Evolutionary conservation across 768 basidiomycete species (phyloP).

Genomic region (Calocybe gangraenosa): DNA sequence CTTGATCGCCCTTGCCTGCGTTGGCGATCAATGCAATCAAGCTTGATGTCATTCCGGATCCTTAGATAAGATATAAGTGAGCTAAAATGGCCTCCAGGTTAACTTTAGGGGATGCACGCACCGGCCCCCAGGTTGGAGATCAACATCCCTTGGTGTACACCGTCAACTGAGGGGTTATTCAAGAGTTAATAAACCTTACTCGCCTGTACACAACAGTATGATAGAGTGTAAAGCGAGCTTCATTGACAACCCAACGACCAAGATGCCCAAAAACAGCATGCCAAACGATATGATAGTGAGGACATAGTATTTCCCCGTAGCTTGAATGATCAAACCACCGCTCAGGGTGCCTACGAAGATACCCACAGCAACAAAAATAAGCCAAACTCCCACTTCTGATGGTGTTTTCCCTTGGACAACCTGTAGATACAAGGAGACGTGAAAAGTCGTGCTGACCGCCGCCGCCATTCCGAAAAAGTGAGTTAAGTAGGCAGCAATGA

Average conservation of each 20-base stretch:
- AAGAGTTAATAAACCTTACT: slow-evolving; percentile 8
- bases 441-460: slow-evolving; percentile 43
- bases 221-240: slow-evolving; percentile 34
- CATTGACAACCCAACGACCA: slow-evolving; percentile 33
- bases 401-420: slow-evolving; percentile 47
- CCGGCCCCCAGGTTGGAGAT: slow-evolving; percentile 38
- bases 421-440: slow-evolving; percentile 54
- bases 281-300: slow-evolving; percentile 42
- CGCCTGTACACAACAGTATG: slow-evolving; percentile 38
- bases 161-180: background rate
- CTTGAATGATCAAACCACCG: slow-evolving; percentile 53
- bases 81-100: too few relatives aligned
- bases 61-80: slow-evolving; percentile 22
- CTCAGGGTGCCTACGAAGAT: slow-evolving; percentile 45
- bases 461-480: slow-evolving; percentile 54
- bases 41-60: slow-evolving; percentile 49
- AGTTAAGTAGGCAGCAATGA: slow-evolving; percentile 52
- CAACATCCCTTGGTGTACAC: slow-evolving; percentile 25
- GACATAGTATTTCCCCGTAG: slow-evolving; percentile 53
- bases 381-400: slow-evolving; percentile 45
- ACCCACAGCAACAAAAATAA: slow-evolving; percentile 44
- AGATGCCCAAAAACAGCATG: slow-evolving; percentile 33
- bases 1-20: slow-evolving; percentile 57
- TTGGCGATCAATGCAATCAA: slow-evolving; percentile 61
- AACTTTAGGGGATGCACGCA: slow-evolving; percentile 10